Evolutionary conservation across 129 eudicot genomes (phyloP).

Genomic region (Helianthus annuus): DNA sequence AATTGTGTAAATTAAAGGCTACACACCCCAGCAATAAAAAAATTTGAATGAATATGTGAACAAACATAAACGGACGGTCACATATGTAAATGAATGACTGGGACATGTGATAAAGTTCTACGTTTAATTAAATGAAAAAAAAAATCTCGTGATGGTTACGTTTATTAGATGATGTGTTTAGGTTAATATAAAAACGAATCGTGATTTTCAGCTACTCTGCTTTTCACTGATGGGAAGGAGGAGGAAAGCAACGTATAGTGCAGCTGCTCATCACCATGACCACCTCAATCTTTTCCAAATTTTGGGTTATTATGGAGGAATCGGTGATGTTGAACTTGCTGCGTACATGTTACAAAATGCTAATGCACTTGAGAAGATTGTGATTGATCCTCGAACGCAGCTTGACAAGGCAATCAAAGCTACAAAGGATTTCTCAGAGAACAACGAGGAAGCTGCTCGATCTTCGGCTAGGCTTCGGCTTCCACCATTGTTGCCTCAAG

Average conservation of each 20-base stretch:
- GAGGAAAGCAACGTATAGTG: slow-evolving; percentile 27
- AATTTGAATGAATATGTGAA: too few species aligned
- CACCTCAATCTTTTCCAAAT: slow-evolving; percentile 38
- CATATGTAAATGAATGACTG: too few species aligned
- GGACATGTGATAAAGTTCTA: too few species aligned
- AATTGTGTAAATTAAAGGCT: too few species aligned
- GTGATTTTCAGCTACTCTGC: background rate
- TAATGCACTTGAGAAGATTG: slow-evolving; percentile 35
- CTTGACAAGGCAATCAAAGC: slow-evolving; percentile 12
- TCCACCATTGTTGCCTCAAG: slow-evolving; percentile 31
- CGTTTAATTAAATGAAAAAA: too few species aligned
- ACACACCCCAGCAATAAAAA: too few species aligned
- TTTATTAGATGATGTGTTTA: too few species aligned
- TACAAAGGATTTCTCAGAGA: slow-evolving; percentile 7
- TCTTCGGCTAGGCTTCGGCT: slow-evolving; percentile 29
- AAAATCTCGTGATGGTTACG: too few species aligned
- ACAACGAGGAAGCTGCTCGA: slow-evolving; percentile 36
- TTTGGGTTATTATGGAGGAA: slow-evolving; percentile 42
- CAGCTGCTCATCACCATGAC: slow-evolving; percentile 23
- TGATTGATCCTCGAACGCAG: slow-evolving; percentile 44
- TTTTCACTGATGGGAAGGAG: slow-evolving; percentile 31
- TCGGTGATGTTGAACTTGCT: slow-evolving; percentile 37
- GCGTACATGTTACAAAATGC: slow-evolving; percentile 41
- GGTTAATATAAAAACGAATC: background rate
- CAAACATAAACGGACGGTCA: too few species aligned